Evolutionary conservation across 768 basidiomycete genomes (phyloP), one percentile per base, ranked within the genome.

Genomic region (Mycena metata): DNA sequence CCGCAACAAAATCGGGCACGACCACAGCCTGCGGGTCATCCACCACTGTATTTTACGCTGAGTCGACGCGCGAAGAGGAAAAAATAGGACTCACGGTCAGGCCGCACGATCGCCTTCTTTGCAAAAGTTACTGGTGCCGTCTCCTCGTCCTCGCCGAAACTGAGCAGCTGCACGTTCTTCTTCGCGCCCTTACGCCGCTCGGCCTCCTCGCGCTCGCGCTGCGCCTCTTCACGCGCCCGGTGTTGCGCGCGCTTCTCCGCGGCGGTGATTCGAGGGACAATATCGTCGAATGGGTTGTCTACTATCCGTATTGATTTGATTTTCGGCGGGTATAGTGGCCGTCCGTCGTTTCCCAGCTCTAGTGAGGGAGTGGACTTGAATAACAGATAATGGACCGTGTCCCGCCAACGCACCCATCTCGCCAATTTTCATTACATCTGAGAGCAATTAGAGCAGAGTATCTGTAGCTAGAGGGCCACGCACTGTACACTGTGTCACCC

Each of bases 261-360:
- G 1, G 96, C 96, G 1, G 98, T 99, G 67, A 99, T 99, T 26
- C 98, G 91, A 6, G 97, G 97, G 42, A 96, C 87, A 71, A 99
- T 98, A 75, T 99, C 96, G 60, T 91, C 88, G 77, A 98, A 98
- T 0, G 98, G 97, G 76, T 99, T 97, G 60, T 98, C 96, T 35
- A 95, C 76, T 59, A 99, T 93, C 12, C 90, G 88, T 33, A 97
- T 85, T 2, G 87, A 87, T 73, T 90, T 92, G 77, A 99, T 97
- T 76, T 93, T 96, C 0, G 97, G 96, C 3, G 98, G 96, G 72
- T 96, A 96, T 64, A 95, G 75, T 9, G 96, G 96, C 49, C 90
- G 85, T 72, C 91, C 93, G 47, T 91, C 86, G 47, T 84, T 84
- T 72, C 87, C 92, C 42, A 95, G 83, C 79, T 96, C 93, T 94